Conservation (phyloP, 1,284 basidiomycete species). For the Ceratobasidium papillatum region DNA sequence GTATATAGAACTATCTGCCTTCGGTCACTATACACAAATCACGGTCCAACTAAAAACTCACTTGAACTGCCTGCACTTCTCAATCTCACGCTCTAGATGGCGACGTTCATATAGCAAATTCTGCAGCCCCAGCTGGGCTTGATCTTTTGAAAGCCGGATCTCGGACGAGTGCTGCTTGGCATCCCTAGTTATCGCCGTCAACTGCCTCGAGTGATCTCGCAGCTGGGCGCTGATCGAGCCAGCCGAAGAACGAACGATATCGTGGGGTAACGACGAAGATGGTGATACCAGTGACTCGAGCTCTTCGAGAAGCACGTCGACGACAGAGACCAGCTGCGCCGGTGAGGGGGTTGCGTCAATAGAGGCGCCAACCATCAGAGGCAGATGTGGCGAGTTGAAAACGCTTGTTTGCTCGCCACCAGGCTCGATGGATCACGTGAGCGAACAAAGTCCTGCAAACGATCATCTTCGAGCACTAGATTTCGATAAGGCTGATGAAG, state of each 20-base stretch:
- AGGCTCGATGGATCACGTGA: constrained; percentile 20
- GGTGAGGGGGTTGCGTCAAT: constrained; percentile 25
- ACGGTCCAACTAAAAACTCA: constrained; percentile 54
- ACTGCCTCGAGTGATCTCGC: constrained; percentile 39
- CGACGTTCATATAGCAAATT: constrained; percentile 84
- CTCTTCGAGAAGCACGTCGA: constrained; percentile 34
- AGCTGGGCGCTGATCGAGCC: constrained; percentile 41
- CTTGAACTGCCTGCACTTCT: constrained; percentile 87
- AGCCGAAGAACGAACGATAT: constrained; percentile 35
- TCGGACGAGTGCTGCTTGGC: constrained; percentile 77
- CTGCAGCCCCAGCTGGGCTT: constrained; percentile 80
- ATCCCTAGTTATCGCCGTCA: constrained; percentile 54
- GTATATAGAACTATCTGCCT: constrained; percentile 69
- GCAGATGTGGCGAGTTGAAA: constrained; percentile 28
- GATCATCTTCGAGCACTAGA: not conserved
- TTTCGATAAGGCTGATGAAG: constrained; percentile 7
- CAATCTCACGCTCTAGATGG: constrained; percentile 83
- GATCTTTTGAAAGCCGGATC: constrained; percentile 81
- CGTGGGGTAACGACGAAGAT: constrained; percentile 20
- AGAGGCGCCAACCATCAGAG: constrained; percentile 36
- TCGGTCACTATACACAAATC: constrained; percentile 13
- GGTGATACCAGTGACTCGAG: constrained; percentile 38
- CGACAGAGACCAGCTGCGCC: constrained; percentile 30
- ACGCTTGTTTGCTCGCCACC: constrained; percentile 8
- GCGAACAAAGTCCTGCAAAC: not conserved